Conservation (phyloP, 2,329 filamentous ascomycete genomes). For the Pseudonectria foliicola region DNA sequence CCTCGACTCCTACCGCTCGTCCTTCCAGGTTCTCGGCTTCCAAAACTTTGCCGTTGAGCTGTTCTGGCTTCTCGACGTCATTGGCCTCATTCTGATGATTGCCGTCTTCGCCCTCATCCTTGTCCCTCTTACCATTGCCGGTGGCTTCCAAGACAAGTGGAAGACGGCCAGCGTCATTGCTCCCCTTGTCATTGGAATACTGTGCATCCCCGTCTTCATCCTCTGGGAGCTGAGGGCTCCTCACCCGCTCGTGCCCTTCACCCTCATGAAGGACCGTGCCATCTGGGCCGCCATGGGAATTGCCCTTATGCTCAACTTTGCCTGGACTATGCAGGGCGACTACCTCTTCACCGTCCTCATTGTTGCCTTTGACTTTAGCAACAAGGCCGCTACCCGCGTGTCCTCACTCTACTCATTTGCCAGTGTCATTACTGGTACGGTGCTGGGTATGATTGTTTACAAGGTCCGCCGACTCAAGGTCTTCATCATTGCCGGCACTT, state of each 20-base stretch:
- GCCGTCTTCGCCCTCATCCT: slow-evolving; percentile 40
- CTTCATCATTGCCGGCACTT: slow-evolving; percentile 56
- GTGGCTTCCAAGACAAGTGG: slow-evolving; percentile 34
- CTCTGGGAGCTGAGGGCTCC: slow-evolving; percentile 40
- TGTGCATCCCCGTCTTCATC: slow-evolving; percentile 44
- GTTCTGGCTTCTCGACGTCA: slow-evolving; percentile 39
- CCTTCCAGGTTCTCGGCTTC: slow-evolving; percentile 26
- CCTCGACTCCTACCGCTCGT: slow-evolving; percentile 30
- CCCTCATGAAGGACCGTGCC: slow-evolving; percentile 54
- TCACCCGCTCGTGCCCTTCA: slow-evolving; percentile 53
- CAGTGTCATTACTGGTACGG: slow-evolving; percentile 50
- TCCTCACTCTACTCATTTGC: slow-evolving; percentile 50
- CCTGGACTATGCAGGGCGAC: slow-evolving; percentile 57
- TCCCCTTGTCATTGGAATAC: slow-evolving; percentile 37
- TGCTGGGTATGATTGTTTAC: slow-evolving; percentile 51
- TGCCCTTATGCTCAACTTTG: slow-evolving; percentile 46
- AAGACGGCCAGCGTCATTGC: slow-evolving; percentile 32
- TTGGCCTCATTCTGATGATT: slow-evolving; percentile 39
- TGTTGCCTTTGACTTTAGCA: slow-evolving; percentile 53
- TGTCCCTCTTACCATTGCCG: slow-evolving; percentile 39
- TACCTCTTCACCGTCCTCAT: slow-evolving; percentile 57
- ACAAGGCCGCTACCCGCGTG: slow-evolving; percentile 51
- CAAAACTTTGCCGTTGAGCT: slow-evolving; percentile 30
- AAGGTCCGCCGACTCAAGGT: slow-evolving; percentile 52
- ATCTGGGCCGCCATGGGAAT: slow-evolving; percentile 58